Percentiles rank a stretch among this genome's conserved stretches.
Conservation (phyloP, 148 eudicot species). For the Diospyros kaki region DNA sequence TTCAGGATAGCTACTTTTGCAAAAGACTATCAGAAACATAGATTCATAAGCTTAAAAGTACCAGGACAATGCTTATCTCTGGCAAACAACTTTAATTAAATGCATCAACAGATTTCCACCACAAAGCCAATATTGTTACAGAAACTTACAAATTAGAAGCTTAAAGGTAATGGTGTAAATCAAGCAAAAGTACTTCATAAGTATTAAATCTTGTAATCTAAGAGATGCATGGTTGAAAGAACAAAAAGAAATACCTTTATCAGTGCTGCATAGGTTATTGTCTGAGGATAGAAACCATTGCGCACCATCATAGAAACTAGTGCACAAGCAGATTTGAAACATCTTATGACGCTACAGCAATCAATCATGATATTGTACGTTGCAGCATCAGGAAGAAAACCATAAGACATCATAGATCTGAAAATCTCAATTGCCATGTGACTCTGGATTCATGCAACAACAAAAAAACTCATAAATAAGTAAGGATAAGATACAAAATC, state of each 20-base stretch:
- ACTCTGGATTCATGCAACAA: slow-evolving; percentile 37
- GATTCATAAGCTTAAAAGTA: background rate
- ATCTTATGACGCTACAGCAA: slow-evolving; percentile 61
- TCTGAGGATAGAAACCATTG: slow-evolving; percentile 47
- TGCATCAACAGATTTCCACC: background rate
- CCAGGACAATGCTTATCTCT: background rate
- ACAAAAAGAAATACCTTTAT: slow-evolving; percentile 49
- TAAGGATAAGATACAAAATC: no score
- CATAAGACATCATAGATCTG: slow-evolving; percentile 49
- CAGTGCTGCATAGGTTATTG: slow-evolving; percentile 54
- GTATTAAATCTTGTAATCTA: background rate
- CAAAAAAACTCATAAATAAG: no score
- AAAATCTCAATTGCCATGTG: slow-evolving; percentile 56
- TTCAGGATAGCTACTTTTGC: no score
- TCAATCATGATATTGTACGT: slow-evolving; percentile 78
- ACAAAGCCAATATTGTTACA: background rate
- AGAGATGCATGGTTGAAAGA: background rate
- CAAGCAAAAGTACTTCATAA: background rate
- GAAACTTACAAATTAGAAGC: no score
- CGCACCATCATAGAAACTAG: slow-evolving; percentile 72
- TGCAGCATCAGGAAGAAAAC: slow-evolving; percentile 46
- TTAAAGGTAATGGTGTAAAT: background rate
- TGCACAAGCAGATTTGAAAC: slow-evolving; percentile 66
- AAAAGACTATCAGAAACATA: background rate
- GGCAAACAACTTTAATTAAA: background rate